Percentiles rank a stretch among this genome's conserved stretches.
These are phyloP conservation scores for Nakaseomyces sp. DNA, from an alignment of 1,139 yeast genomes.

Conservation along the genomic window DNA sequence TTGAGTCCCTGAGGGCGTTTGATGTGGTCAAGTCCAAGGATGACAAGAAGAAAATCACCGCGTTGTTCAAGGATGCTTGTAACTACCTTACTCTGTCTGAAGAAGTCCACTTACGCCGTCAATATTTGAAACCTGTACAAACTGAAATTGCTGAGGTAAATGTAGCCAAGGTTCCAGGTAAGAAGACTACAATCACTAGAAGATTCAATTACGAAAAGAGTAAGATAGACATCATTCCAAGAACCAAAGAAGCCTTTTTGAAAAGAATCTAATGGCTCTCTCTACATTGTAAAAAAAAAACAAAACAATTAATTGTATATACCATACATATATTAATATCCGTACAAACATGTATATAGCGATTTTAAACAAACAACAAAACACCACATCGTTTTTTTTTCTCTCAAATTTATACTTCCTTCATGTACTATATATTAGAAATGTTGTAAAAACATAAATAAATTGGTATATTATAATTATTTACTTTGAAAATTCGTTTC, in stretches of 20 bases:
- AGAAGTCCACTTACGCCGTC: conserved; percentile 35
- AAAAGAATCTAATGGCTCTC: conserved; percentile 13
- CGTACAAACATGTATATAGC: not conserved
- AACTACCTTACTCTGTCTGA: conserved; percentile 35
- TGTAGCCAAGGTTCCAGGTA: conserved; percentile 29
- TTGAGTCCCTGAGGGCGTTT: conserved; percentile 24
- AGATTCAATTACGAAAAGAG: conserved; percentile 44
- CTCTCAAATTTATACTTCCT: too few species aligned
- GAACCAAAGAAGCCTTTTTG: conserved; percentile 33
- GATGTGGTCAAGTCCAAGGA: conserved; percentile 23
- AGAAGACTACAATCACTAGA: conserved; percentile 34
- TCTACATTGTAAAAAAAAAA: not conserved
- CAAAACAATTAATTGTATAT: not conserved
- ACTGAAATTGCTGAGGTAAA: conserved; percentile 30
- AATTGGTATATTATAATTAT: not conserved
- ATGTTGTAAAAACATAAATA: too few species aligned
- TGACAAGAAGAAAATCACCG: conserved; percentile 31
- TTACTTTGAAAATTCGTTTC: not conserved
- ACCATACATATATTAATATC: not conserved
- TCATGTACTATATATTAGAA: too few species aligned
- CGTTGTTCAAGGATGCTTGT: conserved; percentile 32
- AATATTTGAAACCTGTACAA: conserved; percentile 36
- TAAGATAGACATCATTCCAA: conserved; percentile 36
- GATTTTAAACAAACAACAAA: not conserved
- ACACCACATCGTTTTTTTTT: not conserved